Conservation (phyloP, 352 stramenopile species). For the Phytopythium cucurbitacearum region DNA sequence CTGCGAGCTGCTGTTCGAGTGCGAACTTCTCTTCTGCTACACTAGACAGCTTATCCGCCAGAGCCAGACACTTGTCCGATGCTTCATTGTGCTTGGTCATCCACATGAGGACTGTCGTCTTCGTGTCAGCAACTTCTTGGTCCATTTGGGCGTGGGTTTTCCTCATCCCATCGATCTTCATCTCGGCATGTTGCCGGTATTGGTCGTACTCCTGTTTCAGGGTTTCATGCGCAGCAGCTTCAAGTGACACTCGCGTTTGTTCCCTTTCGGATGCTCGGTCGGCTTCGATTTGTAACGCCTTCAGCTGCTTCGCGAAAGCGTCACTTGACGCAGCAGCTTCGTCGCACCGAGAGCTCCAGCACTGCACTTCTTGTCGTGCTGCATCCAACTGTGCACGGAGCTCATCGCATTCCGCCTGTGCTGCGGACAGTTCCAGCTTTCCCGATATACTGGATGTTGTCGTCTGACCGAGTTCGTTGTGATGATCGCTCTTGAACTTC, state of each 20-base stretch:
- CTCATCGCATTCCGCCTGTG: slow-evolving; percentile 15
- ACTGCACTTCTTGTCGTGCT: not conserved
- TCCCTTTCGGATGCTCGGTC: not conserved
- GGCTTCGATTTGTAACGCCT: too few relatives aligned
- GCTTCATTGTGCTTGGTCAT: slow-evolving; percentile 57
- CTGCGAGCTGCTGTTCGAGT: slow-evolving; percentile 18
- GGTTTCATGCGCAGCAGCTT: slow-evolving; percentile 7
- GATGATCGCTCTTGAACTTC: too few relatives aligned
- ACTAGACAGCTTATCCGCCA: slow-evolving; percentile 5
- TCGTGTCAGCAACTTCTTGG: slow-evolving; percentile 41
- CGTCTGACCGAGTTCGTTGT: too few relatives aligned
- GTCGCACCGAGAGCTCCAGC: too few relatives aligned
- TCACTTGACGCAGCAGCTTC: too few relatives aligned
- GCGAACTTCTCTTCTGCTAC: slow-evolving; percentile 29
- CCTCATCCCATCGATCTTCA: not conserved
- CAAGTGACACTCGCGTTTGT: slow-evolving; percentile 1
- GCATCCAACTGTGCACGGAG: slow-evolving; percentile 12
- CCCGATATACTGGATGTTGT: not conserved
- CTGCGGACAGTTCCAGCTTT: slow-evolving; percentile 16
- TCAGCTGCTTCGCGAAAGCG: too few relatives aligned
- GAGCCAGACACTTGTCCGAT: slow-evolving; percentile 16
- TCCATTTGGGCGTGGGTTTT: slow-evolving; percentile 8
- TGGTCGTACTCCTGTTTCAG: slow-evolving; percentile 10
- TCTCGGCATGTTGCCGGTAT: slow-evolving; percentile 7
- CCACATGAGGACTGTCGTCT: slow-evolving; percentile 66